Base-by-base conservation (phyloP, 306 rosid species). In the Myrica gale region DNA sequence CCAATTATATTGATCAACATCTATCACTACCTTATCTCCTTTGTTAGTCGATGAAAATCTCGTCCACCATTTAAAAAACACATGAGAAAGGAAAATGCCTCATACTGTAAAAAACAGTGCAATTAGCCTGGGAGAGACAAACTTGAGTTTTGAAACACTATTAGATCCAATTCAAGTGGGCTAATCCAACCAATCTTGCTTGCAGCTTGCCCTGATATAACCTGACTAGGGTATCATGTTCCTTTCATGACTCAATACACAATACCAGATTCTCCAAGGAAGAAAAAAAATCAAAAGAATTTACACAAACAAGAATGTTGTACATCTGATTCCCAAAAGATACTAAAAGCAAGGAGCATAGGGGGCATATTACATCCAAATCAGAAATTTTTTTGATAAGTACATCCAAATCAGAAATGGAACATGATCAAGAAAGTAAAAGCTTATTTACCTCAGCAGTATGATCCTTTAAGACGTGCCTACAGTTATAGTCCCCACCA, bases 391-490 rank as follows among this genome's bases (percentile, higher is more conserved):
- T n/a, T n/a, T n/a, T n/a, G n/a, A n/a, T n/a, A n/a, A n/a, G n/a
- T 47, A 74, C 7, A 71, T 15, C 45, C 39, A 20, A 70, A 67
- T 44, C 32, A 41, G 66, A 11, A 6, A 69, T 9, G 72, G 58
- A 57, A 16, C 67, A 69, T 8, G 15, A 77, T 76, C 62, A 73
- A 23, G 52, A 44, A 61, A 78, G 15, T 56, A 44, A 72, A 71
- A 69, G 50, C 63, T 32, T 9, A 50, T 50, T 81, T 82, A 88
- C 99, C 98, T 96, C 99, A 11, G 97, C 98, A 3, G 89, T 74
- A 77, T 96, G 99, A 84, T 96, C 99, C 80, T 78, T 89, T 79
- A 96, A 78, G 74, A 88, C 74, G 71, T 96, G 98, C 26, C 80
- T 83, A 81, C 99, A 92, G 83, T 75, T 84, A 62, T 92, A 96